phyloP scores from a whole-genome alignment of 1,284 basidiomycete genomes.

The Ganoderma lingzhi region DNA sequence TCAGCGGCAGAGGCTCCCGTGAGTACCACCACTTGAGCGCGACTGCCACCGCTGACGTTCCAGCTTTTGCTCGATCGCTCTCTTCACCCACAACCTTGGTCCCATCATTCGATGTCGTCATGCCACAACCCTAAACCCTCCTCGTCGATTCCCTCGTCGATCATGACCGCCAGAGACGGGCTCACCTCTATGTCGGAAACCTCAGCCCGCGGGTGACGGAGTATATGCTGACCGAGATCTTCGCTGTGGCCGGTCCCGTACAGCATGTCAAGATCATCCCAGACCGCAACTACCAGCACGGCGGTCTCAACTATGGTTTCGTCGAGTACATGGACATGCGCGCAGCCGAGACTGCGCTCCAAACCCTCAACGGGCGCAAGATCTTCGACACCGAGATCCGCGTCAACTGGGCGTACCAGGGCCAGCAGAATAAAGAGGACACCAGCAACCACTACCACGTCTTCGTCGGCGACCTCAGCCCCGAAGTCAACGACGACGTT shows the following conservation, averaged over 20 bases:
- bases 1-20: constrained; percentile 79
- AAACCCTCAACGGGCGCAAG: constrained; percentile 96
- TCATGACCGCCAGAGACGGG: constrained; percentile 66
- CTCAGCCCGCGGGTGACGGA: constrained; percentile 93
- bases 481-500: constrained; percentile 98
- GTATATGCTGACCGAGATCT: constrained; percentile 96
- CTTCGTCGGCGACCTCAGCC: constrained; percentile 97
- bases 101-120: constrained; percentile 7
- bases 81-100: background rate
- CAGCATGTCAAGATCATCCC: constrained; percentile 99
- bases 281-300: constrained; percentile 97
- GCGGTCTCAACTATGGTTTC: constrained; percentile 98
- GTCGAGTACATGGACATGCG: constrained; percentile 98
- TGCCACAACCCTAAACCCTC: background rate
- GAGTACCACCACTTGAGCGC: constrained; percentile 41
- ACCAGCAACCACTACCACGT: constrained; percentile 96
- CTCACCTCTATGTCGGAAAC: constrained; percentile 98
- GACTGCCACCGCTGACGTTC: constrained; percentile 15
- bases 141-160: constrained; percentile 4
- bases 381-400: constrained; percentile 98
- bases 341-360: constrained; percentile 94
- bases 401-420: constrained; percentile 99
- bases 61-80: constrained; percentile 14
- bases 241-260: constrained; percentile 94
- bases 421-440: constrained; percentile 95